Evolutionary conservation across 768 basidiomycete species (phyloP), one percentile per base, ranked within the genome.

Genomic region (Fibroporia radiculosa): DNA sequence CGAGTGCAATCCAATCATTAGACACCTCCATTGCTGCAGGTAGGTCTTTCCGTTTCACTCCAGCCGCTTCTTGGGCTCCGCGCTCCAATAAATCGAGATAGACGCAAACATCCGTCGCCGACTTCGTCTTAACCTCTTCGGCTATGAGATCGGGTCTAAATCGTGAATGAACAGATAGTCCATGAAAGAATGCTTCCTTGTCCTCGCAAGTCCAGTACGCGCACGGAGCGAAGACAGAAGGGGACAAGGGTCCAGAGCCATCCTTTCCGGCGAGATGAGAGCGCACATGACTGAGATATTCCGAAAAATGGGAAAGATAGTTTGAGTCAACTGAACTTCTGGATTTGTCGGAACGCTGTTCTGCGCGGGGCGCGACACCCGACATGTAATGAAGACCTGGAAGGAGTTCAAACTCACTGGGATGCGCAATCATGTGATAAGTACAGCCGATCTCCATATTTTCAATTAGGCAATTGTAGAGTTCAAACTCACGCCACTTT

Each of bases 101-200:
- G 22, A 71, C 62, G 48, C 75, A 77, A 16, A 92, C 82, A 47
- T 92, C 85, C 40, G 74, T 62, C 7, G 74, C 67, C 12, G 69
- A 75, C 64, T 84, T 88, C 18, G 82, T 79, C 47, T 69, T 68
- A n/a, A 91, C 66, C 39, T 73, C 73, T 4, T 66, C 69, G 0
- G 86, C 78, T 40, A 93, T 82, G 37, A 91, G 71, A 60, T 92
- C 90, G 0, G 87, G 84, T 18, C 86, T 66, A 33, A 84, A 69
- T 20, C 84, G 73, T 16, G 88, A 91, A 61, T 84, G 66, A 1
- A 79, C 59, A 22, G 72, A 62, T 18, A 92, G 61, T 0, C 74
- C 81, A 59, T 77, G 82, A 60, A 90, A 92, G 63, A 92, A 87
- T 0, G 57, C 51, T 22, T 78, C 69, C 49, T 84, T 82, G 56